A percentile compares a stretch with the other conserved stretches of the same genome.
These are phyloP conservation scores for Coprinopsis strossmayeri DNA, from an alignment of 768 basidiomycete genomes.

Conservation along the genomic window DNA sequence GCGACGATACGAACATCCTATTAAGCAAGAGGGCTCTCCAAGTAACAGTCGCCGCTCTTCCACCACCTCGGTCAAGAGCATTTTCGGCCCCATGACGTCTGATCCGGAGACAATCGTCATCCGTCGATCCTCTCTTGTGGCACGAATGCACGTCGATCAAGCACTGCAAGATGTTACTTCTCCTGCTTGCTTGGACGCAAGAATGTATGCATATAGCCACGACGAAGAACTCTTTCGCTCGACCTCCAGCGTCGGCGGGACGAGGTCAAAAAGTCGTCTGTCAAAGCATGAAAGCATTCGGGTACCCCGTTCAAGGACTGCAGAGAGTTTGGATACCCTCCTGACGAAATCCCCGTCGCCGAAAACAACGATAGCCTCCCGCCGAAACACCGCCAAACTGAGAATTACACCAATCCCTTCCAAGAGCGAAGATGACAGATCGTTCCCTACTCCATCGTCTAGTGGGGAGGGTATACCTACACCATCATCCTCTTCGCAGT, in stretches of 20 bases:
- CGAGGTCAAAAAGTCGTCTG: conserved; percentile 55
- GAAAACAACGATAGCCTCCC: conserved; percentile 16
- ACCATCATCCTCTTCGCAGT: background rate
- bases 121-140: conserved; percentile 57
- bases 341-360: conserved; percentile 21
- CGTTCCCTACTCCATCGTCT: no score
- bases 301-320: conserved; percentile 52
- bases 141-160: conserved; percentile 68
- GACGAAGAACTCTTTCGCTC: conserved; percentile 63
- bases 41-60: conserved; percentile 53
- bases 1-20: conserved; percentile 19
- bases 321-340: conserved; percentile 27
- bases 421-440: conserved; percentile 7
- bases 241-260: conserved; percentile 53
- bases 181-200: conserved; percentile 58
- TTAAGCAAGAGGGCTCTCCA: conserved; percentile 19
- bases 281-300: conserved; percentile 67
- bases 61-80: conserved; percentile 53
- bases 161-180: conserved; percentile 80
- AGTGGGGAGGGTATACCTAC: background rate
- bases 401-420: conserved; percentile 28
- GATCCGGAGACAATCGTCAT: conserved; percentile 59
- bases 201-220: conserved; percentile 55
- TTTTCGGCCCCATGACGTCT: conserved; percentile 45
- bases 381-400: conserved; percentile 28